Base-by-base conservation (phyloP, 2,329 filamentous ascomycete genomes). In the Teratosphaeria nubilosa region DNA sequence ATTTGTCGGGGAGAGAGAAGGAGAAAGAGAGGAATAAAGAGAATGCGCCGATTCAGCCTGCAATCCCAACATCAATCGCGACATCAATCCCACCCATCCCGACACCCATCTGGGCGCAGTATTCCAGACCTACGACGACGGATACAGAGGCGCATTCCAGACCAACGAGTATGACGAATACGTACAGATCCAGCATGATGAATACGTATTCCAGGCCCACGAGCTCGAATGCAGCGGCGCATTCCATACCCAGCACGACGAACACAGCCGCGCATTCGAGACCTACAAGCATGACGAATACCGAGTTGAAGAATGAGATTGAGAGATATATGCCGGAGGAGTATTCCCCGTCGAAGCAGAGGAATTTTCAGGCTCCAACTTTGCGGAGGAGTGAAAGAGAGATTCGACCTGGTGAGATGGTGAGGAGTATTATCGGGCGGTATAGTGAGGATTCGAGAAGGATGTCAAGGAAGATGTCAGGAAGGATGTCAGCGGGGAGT, bases 71-170 rank as follows among this genome's bases (percentile, higher is more conserved):
- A n/a, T n/a, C n/a, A n/a, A n/a, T n/a, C n/a, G n/a, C n/a, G n/a
- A n/a, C n/a, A n/a, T n/a, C n/a, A n/a, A n/a, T n/a, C 59, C 74
- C 76, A 48, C 10, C 51, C 13, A 30, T 53, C 6, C 74, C 76
- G 54, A 84, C 87, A 1, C 90, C 91, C 25, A 91, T 92, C 58
- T 96, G 89, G 78, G 83, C 88, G 14, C 86, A 94, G 67, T 94
- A 92, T 69, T 75, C 79, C 58, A 62, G 22, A 5, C 14, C 50
- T 57, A n/a, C n/a, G n/a, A n/a, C n/a, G n/a, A n/a, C n/a, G n/a
- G n/a, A n/a, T n/a, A n/a, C n/a, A n/a, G n/a, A n/a, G n/a, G n/a
- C n/a, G n/a, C n/a, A n/a, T n/a, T n/a, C n/a, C n/a, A n/a, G n/a
- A n/a, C n/a, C n/a, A n/a, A 22, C 58, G 27, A 53, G 41, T 30